Percentiles rank a stretch among this genome's conserved stretches.
Conservation (phyloP, 768 basidiomycete species). For the Leccinellum albellum region DNA sequence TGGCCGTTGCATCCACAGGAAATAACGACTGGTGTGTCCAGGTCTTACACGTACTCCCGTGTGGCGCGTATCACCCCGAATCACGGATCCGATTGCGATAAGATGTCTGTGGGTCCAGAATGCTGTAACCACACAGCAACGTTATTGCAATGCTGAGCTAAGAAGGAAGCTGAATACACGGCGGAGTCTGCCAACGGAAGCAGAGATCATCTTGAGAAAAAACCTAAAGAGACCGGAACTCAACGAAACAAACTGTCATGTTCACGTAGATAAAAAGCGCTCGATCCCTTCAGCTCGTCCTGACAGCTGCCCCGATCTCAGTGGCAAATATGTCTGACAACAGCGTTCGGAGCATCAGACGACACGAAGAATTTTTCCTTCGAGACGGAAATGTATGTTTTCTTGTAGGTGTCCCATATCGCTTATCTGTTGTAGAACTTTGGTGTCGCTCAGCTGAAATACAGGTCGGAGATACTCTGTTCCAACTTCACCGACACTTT, state of each 20-base stretch:
- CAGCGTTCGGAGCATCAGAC: slow-evolving; percentile 18
- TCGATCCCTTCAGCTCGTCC: not conserved
- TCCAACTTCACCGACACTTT: slow-evolving; percentile 35
- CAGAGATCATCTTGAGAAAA: slow-evolving; percentile 17
- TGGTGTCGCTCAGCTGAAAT: not conserved
- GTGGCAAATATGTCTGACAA: not conserved
- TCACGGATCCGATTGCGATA: slow-evolving; percentile 17
- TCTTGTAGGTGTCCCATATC: slow-evolving; percentile 36
- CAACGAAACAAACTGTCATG: slow-evolving; percentile 4
- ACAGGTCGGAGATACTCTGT: slow-evolving; percentile 34
- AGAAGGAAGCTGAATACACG: slow-evolving; percentile 3
- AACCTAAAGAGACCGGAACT: not conserved
- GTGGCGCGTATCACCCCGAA: not conserved
- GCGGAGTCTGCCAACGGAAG: not conserved
- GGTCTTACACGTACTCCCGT: not conserved
- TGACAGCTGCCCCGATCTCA: not conserved
- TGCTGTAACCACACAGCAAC: slow-evolving; percentile 16
- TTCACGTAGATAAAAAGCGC: slow-evolving; percentile 13
- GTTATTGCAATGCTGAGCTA: not conserved
- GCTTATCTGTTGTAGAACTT: not conserved
- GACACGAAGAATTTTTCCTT: slow-evolving; percentile 45
- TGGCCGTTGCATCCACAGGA: not conserved
- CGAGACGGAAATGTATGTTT: slow-evolving; percentile 52
- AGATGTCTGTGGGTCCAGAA: slow-evolving; percentile 18
- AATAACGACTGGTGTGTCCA: not conserved